These are phyloP conservation scores for Phaeosphaeria sp. DNA, from an alignment of 2,329 filamentous ascomycete genomes.

Conservation along the genomic window DNA sequence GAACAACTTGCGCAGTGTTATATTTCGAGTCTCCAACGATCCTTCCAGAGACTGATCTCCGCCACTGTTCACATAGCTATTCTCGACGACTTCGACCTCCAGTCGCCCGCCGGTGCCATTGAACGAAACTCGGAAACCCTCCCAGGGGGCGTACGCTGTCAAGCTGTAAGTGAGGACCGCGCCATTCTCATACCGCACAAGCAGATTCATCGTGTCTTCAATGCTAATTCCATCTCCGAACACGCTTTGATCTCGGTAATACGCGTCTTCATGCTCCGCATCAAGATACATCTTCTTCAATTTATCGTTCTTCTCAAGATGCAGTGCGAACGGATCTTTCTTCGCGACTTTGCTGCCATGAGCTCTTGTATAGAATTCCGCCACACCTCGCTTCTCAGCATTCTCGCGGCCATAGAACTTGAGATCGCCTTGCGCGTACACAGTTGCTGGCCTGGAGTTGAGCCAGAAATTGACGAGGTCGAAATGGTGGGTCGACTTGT, in stretches of 20 bases:
- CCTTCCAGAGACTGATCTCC: conserved; percentile 65
- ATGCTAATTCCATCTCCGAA: conserved; percentile 70
- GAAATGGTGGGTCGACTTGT: conserved; percentile 70
- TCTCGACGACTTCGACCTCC: conserved; percentile 69
- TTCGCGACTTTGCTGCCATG: conserved; percentile 60
- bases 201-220: conserved; percentile 68
- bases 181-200: conserved; percentile 64
- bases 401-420: conserved; percentile 69
- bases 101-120: conserved; percentile 66
- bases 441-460: conserved; percentile 60
- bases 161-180: conserved; percentile 66
- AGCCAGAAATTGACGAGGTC: conserved; percentile 71
- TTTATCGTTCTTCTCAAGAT: conserved; percentile 60
- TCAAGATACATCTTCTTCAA: conserved; percentile 67
- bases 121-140: conserved; percentile 65
- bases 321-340: conserved; percentile 65
- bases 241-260: conserved; percentile 68
- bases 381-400: conserved; percentile 62
- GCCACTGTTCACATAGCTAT: conserved; percentile 65
- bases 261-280: conserved; percentile 69
- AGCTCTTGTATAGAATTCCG: conserved; percentile 59
- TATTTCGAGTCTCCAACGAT: conserved; percentile 57
- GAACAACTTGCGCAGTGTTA: conserved; percentile 62
- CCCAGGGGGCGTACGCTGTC: conserved; percentile 69
- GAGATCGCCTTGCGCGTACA: conserved; percentile 65